phyloP scores from a whole-genome alignment of 371 early-diverging fungal species.

The Mucor sp. region DNA sequence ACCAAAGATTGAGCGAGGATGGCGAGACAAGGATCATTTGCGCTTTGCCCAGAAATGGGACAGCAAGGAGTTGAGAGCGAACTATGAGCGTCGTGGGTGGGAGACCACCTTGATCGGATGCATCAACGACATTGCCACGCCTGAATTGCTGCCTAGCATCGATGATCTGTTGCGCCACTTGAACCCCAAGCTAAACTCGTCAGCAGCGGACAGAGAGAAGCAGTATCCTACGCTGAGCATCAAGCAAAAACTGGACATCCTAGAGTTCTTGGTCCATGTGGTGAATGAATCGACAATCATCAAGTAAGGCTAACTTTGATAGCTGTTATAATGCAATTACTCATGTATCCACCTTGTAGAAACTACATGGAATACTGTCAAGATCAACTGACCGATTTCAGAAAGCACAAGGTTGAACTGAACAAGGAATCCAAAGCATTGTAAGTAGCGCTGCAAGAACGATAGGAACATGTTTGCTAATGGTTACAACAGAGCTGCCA shows the following conservation, averaged over 20 bases:
- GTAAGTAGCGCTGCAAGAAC: constrained; percentile 14
- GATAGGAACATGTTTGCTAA: not conserved
- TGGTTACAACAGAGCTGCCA: constrained; percentile 17
- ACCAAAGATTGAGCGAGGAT: constrained; percentile 34
- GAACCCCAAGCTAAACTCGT: constrained; percentile 36
- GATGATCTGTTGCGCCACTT: constrained; percentile 42
- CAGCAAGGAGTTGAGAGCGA: constrained; percentile 32
- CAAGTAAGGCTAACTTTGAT: constrained; percentile 29
- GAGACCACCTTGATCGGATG: constrained; percentile 48
- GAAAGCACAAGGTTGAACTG: constrained; percentile 65
- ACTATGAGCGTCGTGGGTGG: constrained; percentile 47
- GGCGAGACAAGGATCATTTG: constrained; percentile 42
- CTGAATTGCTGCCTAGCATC: constrained; percentile 40
- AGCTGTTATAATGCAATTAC: not conserved
- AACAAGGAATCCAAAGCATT: constrained; percentile 64
- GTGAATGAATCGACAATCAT: constrained; percentile 48
- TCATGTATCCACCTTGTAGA: constrained; percentile 21
- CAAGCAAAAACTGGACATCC: constrained; percentile 43
- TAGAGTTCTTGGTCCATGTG: constrained; percentile 41
- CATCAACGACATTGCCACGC: constrained; percentile 50
- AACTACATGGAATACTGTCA: constrained; percentile 69
- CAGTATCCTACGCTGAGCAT: constrained; percentile 41
- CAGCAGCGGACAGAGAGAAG: constrained; percentile 45
- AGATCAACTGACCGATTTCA: constrained; percentile 55
- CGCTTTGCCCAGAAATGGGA: constrained; percentile 44